A percentile compares a stretch with the other conserved stretches of the same genome.
These are phyloP conservation scores for Wickerhamiella hasegawae DNA, from an alignment of 805 yeast genomes.

Conservation along the genomic window DNA sequence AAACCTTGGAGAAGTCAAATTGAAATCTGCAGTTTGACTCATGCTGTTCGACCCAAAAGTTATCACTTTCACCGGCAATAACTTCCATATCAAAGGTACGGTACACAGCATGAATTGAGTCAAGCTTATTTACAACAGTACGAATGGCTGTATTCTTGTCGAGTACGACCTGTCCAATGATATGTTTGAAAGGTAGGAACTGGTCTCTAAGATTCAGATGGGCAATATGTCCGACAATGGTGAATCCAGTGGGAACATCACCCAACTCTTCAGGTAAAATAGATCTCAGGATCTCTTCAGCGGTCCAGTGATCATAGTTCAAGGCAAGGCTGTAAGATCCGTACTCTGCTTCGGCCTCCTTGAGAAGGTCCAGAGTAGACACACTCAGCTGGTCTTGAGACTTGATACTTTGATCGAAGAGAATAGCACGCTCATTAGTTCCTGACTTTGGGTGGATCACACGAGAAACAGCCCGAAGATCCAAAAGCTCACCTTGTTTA, in stretches of 20 bases:
- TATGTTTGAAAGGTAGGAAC: slow-evolving; percentile 59
- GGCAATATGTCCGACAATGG: slow-evolving; percentile 90
- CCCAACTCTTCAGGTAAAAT: slow-evolving; percentile 55
- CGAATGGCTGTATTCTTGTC: slow-evolving; percentile 71
- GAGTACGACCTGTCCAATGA: slow-evolving; percentile 80
- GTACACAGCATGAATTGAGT: slow-evolving; percentile 71
- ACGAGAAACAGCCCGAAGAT: slow-evolving; percentile 54
- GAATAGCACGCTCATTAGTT: slow-evolving; percentile 32
- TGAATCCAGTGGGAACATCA: slow-evolving; percentile 80
- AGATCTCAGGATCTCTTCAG: slow-evolving; percentile 71
- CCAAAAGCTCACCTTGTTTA: slow-evolving; percentile 40
- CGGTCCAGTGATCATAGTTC: slow-evolving; percentile 70
- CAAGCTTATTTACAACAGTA: slow-evolving; percentile 86
- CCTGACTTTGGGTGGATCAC: slow-evolving; percentile 32
- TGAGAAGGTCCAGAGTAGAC: slow-evolving; percentile 30
- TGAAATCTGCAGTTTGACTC: slow-evolving; percentile 76
- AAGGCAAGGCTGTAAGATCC: slow-evolving; percentile 39
- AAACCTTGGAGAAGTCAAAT: slow-evolving; percentile 85
- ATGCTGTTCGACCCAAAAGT: slow-evolving; percentile 65
- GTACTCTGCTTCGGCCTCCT: slow-evolving; percentile 31
- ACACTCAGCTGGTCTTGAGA: slow-evolving; percentile 26
- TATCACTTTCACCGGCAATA: slow-evolving; percentile 60
- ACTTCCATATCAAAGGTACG: slow-evolving; percentile 91
- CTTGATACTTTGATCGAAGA: slow-evolving; percentile 34
- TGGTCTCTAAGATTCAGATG: slow-evolving; percentile 76